Evolutionary conservation across 2,329 filamentous ascomycete species (phyloP), one percentile per base, ranked within the genome.

Genomic region (Calonectria leucothoes): DNA sequence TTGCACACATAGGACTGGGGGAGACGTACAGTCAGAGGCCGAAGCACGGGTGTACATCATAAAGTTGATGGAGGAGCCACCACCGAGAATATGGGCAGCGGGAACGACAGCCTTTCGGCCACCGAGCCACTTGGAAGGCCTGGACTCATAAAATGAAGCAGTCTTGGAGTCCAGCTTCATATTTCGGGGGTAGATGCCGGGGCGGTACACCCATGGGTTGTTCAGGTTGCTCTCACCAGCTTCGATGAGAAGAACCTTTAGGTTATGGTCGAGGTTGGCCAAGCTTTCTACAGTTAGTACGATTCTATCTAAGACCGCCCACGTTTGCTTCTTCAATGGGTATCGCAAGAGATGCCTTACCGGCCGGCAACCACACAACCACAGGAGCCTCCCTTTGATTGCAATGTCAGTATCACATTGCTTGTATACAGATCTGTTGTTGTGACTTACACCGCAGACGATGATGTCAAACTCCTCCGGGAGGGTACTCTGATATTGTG

Each of bases 401-500:
- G 29, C 0, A 48, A 45, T 17, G 39, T 64, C 6, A 64, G 59
- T 23, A 17, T 42, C 37, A 0, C 10, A 5, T 23, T 7, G 3
- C 14, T 39, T 7, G 37, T n/a, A 33, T 31, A 3, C 20, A 48
- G 29, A 17, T n/a, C 37, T 23, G 12, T 14, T 6, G 20, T 25
- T 14, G 20, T 48, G 39, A 64, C 39, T 48, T 64, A 45, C 55
- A 52, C 94, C 94, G 77, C 92, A 93, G 35, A 95, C 93, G 79
- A 95, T 95, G 79, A 95, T 95, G 82, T 95, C 94, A 81, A 94
- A 94, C 87, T 95, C 94, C 72, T 95, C 93, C 42, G 93, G 93
- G 75, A 95, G 81, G 8, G 76, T 67, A 72, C 69, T 77, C 48
- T 75, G 63, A 39, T 75, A 79, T 55, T 76, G 59, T 31, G 79